A percentile compares a stretch with the other conserved stretches of the same genome.
Conservation (phyloP, 352 stramenopile species). For the Elongisporangium anandrum region DNA sequence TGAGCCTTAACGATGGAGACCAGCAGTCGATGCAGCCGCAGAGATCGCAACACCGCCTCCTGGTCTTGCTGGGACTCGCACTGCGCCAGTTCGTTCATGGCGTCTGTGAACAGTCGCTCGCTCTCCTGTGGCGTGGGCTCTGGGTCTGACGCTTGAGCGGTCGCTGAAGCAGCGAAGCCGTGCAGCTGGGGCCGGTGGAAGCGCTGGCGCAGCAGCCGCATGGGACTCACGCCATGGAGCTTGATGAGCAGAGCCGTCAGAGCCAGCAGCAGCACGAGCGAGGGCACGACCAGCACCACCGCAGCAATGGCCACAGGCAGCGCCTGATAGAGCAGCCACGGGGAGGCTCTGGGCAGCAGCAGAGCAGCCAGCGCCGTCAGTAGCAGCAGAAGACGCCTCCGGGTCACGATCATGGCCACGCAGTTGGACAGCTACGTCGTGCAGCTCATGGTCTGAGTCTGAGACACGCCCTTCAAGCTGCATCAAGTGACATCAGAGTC, state of each 20-base stretch:
- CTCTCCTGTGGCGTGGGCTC: slow-evolving; percentile 18
- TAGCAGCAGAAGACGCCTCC: neutral
- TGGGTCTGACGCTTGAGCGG: neutral
- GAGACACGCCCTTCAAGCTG: neutral
- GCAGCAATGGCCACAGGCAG: neutral
- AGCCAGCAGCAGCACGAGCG: slow-evolving; percentile 32
- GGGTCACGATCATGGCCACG: neutral
- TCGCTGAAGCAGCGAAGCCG: neutral
- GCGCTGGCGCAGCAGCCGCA: slow-evolving; percentile 54
- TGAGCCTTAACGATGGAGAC: slow-evolving; percentile 72
- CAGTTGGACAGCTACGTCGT: neutral
- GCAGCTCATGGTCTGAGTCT: neutral
- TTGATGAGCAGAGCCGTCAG: slow-evolving; percentile 29
- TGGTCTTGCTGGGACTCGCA: slow-evolving; percentile 36
- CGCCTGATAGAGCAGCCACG: neutral
- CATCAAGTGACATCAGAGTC: no score
- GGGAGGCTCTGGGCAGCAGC: neutral
- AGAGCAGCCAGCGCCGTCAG: neutral
- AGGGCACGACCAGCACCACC: slow-evolving; percentile 19
- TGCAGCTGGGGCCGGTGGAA: slow-evolving; percentile 52
- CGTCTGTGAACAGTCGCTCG: slow-evolving; percentile 64
- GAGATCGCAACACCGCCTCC: slow-evolving; percentile 57
- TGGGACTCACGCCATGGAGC: slow-evolving; percentile 53
- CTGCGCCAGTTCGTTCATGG: slow-evolving; percentile 38
- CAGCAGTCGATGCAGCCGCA: slow-evolving; percentile 47